Base-by-base conservation (phyloP, 2,329 filamentous ascomycete species). In the Ophiostoma quercus region DNA sequence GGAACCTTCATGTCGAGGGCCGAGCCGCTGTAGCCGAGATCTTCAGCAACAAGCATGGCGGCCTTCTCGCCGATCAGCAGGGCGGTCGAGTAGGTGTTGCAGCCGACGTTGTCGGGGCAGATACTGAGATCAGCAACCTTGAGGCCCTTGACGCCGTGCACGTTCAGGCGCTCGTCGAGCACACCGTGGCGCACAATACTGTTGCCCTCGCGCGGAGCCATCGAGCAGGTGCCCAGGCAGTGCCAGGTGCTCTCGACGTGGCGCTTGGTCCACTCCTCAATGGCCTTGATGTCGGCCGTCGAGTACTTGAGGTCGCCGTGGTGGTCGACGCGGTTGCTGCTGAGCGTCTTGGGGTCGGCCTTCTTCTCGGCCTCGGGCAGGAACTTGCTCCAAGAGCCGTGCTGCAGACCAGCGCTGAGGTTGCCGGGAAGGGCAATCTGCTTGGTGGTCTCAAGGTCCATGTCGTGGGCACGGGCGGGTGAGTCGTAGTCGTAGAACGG, bases 171-270 rank as follows among this genome's bases (percentile, higher is more conserved):
- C 79, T 92, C 89, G 76, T 93, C 90, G 51, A 93, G 80, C 0
- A 93, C 90, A 71, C 90, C 90, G 75, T 92, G 89, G 81, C 90
- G 91, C 78, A 93, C 90, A 75, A 94, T 91, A 75, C 85, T 88
- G 81, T 92, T 94, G 71, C 91, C 91, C 75, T 92, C 85, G 71
- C 80, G 84, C 4, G 91, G 91, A 0, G 89, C 90, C 89, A 93
- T 93, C 68, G 88, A 91, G 80, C 90, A 92, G 1, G 90, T 92
- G 79, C 84, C 84, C 16, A 85, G 78, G 67, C 80, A 80, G 81
- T 92, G 89, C 89, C 90, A 91, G 51, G 90, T 92, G 67, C 88
- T 92, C 80, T 92, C 90, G 67, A 90, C 88, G 76, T 92, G 90
- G 72, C 88, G 84, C 82, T 89, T 87, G 51, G 89, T 86, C 84